Evolutionary conservation across 495 filamentous ascomycete species (phyloP), one percentile per base, ranked within the genome.

Genomic region (Hypoxylon rickii): DNA sequence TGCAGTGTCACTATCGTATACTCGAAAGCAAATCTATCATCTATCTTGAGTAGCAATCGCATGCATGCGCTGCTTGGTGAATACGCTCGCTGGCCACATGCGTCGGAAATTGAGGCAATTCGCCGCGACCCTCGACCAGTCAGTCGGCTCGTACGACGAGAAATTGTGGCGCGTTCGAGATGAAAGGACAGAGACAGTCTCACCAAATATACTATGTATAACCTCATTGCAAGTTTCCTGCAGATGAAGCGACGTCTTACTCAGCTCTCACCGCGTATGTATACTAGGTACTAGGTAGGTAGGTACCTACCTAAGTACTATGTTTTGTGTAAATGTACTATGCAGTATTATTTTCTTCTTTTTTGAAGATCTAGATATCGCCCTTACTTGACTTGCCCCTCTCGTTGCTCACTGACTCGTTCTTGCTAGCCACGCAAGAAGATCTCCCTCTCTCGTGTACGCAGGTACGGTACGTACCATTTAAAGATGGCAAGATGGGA

Each of bases 101-200:
- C 33, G 42, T 37, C 12, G 38, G 44, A 16, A 12, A 18, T 10
- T 49, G n/a, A 3, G 17, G 34, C n/a, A 38, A 38, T 38, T 15
- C 34, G 39, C 41, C 24, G 32, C 44, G 20, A 40, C 43, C 42
- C 51, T n/a, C 36, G 17, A 46, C 36, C 26, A n/a, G 33, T 40
- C 15, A 33, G 33, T 40, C 15, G 34, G 34, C n/a, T 55, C 40
- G 58, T 51, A 46, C 29, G 42, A 55, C 47, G 5, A 17, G 16
- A 3, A 34, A 10, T 29, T 29, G 24, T 13, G 16, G 44, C 58
- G 10, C 5, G 21, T 7, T 48, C 17, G 38, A 62, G 48, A 57
- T 57, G 58, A 57, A 48, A 62, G 41, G 56, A 49, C 11, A 60
- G n/a, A 33, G 44, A 18, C 22, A 16, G 32, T 20, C 13, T 11